Conservation (phyloP, 257 asterid species). For the Solanum chaucha region DNA sequence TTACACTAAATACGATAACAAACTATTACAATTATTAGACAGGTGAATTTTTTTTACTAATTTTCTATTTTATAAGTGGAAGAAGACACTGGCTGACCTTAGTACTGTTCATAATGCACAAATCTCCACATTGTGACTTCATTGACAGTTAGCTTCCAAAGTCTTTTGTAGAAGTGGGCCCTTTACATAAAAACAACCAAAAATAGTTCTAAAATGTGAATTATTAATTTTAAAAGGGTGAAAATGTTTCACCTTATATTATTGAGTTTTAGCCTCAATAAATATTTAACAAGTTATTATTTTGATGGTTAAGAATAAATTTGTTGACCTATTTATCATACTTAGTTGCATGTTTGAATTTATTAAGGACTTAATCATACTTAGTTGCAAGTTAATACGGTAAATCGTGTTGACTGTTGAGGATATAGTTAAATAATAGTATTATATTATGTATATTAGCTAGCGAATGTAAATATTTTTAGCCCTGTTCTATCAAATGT, state of each 20-base stretch:
- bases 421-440: too few species aligned
- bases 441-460: too few species aligned
- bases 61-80: background rate
- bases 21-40: too few species aligned
- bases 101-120: background rate
- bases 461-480: too few species aligned
- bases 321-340: background rate
- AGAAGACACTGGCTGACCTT: background rate
- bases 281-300: background rate
- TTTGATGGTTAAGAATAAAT: background rate
- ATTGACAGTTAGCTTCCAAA: background rate
- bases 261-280: background rate
- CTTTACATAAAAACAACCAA: background rate
- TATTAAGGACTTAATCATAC: background rate
- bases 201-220: background rate
- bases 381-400: too few species aligned
- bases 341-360: background rate
- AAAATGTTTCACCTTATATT: background rate
- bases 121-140: slow-evolving; percentile 3
- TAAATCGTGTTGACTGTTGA: too few species aligned
- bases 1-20: background rate
- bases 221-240: background rate
- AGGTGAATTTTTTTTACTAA: background rate
- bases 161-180: background rate
- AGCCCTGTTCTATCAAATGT: background rate